Base-by-base conservation (phyloP, 169 alveolate genomes). In the Toxoplasma gondii region DNA sequence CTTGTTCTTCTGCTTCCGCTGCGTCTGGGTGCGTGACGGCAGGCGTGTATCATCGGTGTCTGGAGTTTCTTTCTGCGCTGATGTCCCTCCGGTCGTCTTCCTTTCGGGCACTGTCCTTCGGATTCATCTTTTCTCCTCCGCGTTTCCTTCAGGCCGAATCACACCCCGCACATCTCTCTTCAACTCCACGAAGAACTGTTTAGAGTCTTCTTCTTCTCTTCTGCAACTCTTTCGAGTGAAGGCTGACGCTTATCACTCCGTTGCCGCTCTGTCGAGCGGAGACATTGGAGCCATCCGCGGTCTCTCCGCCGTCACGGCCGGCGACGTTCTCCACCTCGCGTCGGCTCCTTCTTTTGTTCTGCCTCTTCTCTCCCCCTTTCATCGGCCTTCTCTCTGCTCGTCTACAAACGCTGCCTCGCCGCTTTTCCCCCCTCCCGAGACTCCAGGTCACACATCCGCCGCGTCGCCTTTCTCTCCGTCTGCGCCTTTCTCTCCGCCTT, bases 281-380 rank as follows among this genome's bases (percentile, higher is more conserved):
- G 93, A 88, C 34, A 70, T 88, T 54, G 93, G 82, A 27, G 93
- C 70, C 41, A 70, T 88, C 58, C 93, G 84, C 38, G 93, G 93
- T 69, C 41, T 88, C 34, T 29, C 27, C 39, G 38, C 53, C 64
- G 70, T 70, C 49, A 54, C 39, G 86, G 93, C 93, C 7, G 93
- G 93, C 43, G 93, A 88, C 64, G 24, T 70, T 17, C 86, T 88
- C 67, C 93, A 64, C 29, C 86, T 54, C 39, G 49, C 44, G 1
- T 70, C 64, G 36, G 86, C 92, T 88, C 81, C 93, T 64, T 84
- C 93, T 0, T 74, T 31, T 36, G 17, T 27, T 5, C 84, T 74
- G 4, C 49, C 44, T n/a, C 38, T 31, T n/a, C 74, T 64, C 34
- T 16, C 74, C 34, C 74, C 74, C 31, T 64, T 64, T 27, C 74